A percentile compares a stretch with the other conserved stretches of the same genome.
These are phyloP conservation scores for Mallotus japonicus DNA, from an alignment of 441 rosid species.

Conservation along the genomic window DNA sequence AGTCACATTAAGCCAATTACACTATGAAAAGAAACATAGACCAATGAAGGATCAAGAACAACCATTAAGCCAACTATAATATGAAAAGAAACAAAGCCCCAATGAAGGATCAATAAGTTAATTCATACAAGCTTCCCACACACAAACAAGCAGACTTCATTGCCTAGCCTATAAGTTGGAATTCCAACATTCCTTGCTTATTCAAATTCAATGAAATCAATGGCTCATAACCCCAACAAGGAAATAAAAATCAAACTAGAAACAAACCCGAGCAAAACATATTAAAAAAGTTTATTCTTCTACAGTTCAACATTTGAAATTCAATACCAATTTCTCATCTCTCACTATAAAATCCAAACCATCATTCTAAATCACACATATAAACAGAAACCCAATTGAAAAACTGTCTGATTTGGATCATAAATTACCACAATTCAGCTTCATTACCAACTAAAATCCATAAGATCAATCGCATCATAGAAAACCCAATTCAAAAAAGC, in stretches of 20 bases:
- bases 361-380: conserved; percentile 10
- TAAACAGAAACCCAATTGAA: not conserved
- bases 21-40: too few species aligned
- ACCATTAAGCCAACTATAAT: not conserved
- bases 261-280: not conserved
- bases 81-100: not conserved
- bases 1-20: not conserved
- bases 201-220: conserved; percentile 9
- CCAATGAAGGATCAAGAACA: not conserved
- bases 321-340: not conserved
- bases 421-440: conserved; percentile 12
- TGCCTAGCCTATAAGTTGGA: too few species aligned
- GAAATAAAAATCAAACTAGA: not conserved
- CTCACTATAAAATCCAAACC: not conserved
- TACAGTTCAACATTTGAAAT: not conserved
- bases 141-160: not conserved
- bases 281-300: too few species aligned
- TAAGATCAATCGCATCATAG: conserved; percentile 6
- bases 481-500: conserved; percentile 7
- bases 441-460: conserved; percentile 1
- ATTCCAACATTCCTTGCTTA: conserved; percentile 1
- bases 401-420: not conserved
- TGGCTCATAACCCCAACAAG: not conserved
- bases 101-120: not conserved
- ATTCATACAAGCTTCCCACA: not conserved